phyloP scores from a whole-genome alignment of 2,329 filamentous ascomycete species.

The Neofusicoccum cordaticola region DNA sequence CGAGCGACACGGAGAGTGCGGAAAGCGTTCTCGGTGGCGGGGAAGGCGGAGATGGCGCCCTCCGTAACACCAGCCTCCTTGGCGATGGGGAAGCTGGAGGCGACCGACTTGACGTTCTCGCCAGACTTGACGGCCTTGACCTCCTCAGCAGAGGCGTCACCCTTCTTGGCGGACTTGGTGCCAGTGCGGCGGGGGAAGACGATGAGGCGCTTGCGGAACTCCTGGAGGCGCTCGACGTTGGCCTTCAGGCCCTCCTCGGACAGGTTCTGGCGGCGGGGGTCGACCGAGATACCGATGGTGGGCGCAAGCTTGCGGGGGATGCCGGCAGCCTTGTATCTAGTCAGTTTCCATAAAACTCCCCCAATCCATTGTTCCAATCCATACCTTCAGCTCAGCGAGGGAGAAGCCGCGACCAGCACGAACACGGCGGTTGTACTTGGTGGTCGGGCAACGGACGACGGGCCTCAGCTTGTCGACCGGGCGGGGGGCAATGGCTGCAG shows the following conservation, averaged over 20 bases:
- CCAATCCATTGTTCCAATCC: constrained; percentile 21
- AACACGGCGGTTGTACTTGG: constrained; percentile 99
- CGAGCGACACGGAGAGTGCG: constrained; percentile 79
- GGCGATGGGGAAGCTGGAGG: constrained; percentile 68
- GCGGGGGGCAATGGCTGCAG: constrained; percentile 89
- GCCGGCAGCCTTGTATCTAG: constrained; percentile 71
- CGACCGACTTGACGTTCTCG: constrained; percentile 53
- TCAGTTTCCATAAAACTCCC: not conserved
- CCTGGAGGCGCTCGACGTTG: constrained; percentile 97
- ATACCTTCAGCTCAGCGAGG: constrained; percentile 95
- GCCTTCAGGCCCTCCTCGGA: constrained; percentile 89
- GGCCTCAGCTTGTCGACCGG: constrained; percentile 96
- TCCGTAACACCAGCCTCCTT: constrained; percentile 72
- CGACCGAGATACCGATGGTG: constrained; percentile 96
- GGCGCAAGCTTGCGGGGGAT: constrained; percentile 91
- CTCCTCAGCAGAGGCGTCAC: constrained; percentile 80
- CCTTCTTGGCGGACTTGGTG: constrained; percentile 75
- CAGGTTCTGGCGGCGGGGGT: constrained; percentile 94
- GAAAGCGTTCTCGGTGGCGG: constrained; percentile 83
- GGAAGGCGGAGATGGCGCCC: constrained; percentile 68
- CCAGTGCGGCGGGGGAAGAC: constrained; percentile 95
- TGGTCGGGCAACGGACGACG: constrained; percentile 92
- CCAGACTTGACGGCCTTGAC: constrained; percentile 65
- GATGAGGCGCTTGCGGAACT: constrained; percentile 94
- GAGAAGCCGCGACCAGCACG: constrained; percentile 97